Evolutionary conservation across 495 filamentous ascomycete genomes (phyloP).

Genomic region (Hypoxylon fragiforme): DNA sequence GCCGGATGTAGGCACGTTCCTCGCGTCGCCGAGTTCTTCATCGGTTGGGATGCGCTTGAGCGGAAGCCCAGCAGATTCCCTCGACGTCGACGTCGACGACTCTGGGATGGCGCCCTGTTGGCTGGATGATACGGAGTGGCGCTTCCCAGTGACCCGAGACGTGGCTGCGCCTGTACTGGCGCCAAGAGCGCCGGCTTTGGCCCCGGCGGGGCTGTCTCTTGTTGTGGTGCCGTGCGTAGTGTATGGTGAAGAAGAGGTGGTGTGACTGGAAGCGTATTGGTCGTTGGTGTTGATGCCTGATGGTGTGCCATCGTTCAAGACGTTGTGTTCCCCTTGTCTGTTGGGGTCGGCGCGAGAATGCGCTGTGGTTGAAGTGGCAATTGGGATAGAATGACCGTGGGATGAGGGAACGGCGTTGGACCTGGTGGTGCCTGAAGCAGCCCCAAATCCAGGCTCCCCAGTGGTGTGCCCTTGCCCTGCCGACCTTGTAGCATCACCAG

Average conservation of each 20-base stretch:
- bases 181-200: constrained; percentile 7
- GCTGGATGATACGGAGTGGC: background rate
- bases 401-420: background rate
- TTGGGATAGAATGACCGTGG: background rate
- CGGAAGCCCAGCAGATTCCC: no score
- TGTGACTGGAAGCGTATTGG: background rate
- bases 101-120: background rate
- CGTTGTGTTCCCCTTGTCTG: constrained; percentile 28
- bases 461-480: background rate
- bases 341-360: background rate
- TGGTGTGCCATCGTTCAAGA: constrained; percentile 24
- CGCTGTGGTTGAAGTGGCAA: background rate
- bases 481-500: constrained; percentile 6
- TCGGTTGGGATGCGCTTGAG: no score
- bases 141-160: constrained; percentile 2
- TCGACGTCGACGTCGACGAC: background rate
- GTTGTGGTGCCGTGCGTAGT: background rate
- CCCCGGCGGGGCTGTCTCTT: constrained; percentile 8
- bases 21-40: no score
- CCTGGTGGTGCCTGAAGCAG: background rate
- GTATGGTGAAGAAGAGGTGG: background rate
- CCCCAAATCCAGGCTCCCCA: constrained; percentile 3
- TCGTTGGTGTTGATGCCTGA: constrained; percentile 25
- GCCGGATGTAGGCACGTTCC: no score
- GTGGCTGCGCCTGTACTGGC: constrained; percentile 3